Base-by-base conservation (phyloP, 768 basidiomycete species). In the Suillus plorans region DNA sequence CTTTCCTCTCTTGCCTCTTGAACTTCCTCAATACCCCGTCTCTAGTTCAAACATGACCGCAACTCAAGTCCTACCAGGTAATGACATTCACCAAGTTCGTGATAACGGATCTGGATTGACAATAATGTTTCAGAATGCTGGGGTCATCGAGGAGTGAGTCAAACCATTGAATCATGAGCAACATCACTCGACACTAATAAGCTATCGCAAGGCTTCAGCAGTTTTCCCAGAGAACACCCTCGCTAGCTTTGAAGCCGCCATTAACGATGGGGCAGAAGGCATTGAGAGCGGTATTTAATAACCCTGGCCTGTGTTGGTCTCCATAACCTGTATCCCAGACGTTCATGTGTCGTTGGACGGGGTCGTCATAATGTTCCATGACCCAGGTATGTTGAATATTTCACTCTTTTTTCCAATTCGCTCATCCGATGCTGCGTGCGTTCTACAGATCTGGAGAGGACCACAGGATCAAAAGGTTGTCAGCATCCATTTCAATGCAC, bases 351-450 rank as follows among this genome's bases (percentile, higher is more conserved):
- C 96, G 42, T 79, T 80, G 68, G 97, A 99, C 77, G 84, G 87
- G 72, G 86, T 92, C 47, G 90, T 99, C 41, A 78, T 98, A 57
- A 94, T 98, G 92, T 98, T 97, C 80, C 97, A 99, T 77, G 97
- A 98, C 76, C 92, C 94, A 18, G 85, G 89, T 91, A 69, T 69
- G 82, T 69, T 28, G 20, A 28, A 34, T n/a, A 63, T 57, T 68
- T 60, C 70, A 66, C 63, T 41, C 66, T 69, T 61, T 69, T 31
- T 56, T 67, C 47, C 57, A 69, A 61, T 70, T 72, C 31, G 65
- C 70, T 69, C 73, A 68, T 67, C 20, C 61, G 55, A 63, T 64
- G 72, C 41, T 67, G 70, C 68, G 72, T 71, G 68, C 64, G 42
- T 60, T 64, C 65, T 45, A 14, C 73, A 86, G 89, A 84, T 31